phyloP scores from a whole-genome alignment of 2,329 filamentous ascomycete species.

The Parastagonospora nodorum region DNA sequence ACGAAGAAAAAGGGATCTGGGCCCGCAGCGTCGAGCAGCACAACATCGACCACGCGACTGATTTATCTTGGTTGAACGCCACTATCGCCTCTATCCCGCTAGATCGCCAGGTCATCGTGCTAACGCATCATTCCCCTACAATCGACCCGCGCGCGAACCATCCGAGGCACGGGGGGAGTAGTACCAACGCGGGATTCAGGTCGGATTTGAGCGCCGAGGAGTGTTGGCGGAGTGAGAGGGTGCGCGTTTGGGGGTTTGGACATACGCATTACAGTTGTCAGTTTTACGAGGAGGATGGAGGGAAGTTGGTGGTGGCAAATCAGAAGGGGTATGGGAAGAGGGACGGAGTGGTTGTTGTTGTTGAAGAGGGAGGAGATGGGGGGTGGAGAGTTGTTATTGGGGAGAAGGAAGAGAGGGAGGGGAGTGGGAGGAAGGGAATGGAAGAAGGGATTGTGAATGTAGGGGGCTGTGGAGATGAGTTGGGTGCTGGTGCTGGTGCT shows the following conservation, averaged over 20 bases:
- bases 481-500: background rate
- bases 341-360: background rate
- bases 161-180: conserved; percentile 34
- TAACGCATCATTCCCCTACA: conserved; percentile 54
- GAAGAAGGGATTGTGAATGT: no score
- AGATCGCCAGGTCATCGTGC: conserved; percentile 41
- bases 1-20: conserved; percentile 17
- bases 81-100: conserved; percentile 26
- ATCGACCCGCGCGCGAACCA: conserved; percentile 41
- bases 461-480: no score
- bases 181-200: conserved; percentile 42
- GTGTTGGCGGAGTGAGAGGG: conserved; percentile 44
- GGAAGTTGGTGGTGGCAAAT: conserved; percentile 47
- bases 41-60: conserved; percentile 44
- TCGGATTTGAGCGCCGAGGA: conserved; percentile 47
- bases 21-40: conserved; percentile 49
- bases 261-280: conserved; percentile 58
- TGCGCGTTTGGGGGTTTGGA: conserved; percentile 56
- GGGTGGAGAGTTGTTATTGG: background rate
- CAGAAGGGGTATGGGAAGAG: conserved; percentile 46
- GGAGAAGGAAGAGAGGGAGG: background rate
- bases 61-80: conserved; percentile 53
- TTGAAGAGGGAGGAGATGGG: background rate
- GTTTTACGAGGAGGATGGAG: conserved; percentile 32
- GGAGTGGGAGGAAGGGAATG: no score